Conservation (phyloP, 192 early-diverging fungal genomes). For the Coemansia sp. region DNA sequence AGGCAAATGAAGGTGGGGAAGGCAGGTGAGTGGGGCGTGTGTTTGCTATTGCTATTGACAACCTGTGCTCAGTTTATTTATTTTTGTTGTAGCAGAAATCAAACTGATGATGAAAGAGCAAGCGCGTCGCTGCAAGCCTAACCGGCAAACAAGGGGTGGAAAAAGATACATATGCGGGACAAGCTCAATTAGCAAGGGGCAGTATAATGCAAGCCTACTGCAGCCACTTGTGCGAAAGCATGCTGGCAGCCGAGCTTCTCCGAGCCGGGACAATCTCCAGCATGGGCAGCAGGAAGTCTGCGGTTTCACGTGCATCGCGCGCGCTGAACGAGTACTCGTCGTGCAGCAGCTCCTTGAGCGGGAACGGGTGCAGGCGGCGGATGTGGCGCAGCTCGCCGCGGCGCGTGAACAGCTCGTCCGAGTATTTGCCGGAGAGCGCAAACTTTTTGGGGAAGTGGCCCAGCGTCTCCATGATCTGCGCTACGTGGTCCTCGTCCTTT, state of each 20-base stretch:
- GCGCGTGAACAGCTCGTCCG: constrained; percentile 82
- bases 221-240: constrained; percentile 61
- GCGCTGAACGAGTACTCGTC: constrained; percentile 83
- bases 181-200: too few relatives aligned
- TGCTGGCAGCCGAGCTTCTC: constrained; percentile 54
- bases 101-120: too few relatives aligned
- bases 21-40: too few relatives aligned
- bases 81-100: too few relatives aligned
- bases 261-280: constrained; percentile 57
- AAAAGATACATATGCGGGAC: too few relatives aligned
- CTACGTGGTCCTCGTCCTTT: constrained; percentile 96
- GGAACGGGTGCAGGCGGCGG: constrained; percentile 77
- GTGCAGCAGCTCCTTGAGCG: constrained; percentile 73
- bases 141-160: too few relatives aligned
- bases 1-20: too few relatives aligned
- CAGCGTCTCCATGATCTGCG: constrained; percentile 92
- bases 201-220: constrained; percentile 3
- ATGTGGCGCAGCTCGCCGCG: constrained; percentile 88
- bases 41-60: too few relatives aligned
- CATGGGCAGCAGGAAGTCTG: constrained; percentile 84
- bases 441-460: constrained; percentile 80
- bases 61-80: too few relatives aligned
- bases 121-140: too few relatives aligned
- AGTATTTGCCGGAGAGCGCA: constrained; percentile 79
- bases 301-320: constrained; percentile 68